phyloP scores from a whole-genome alignment of 2,329 filamentous ascomycete species.

The Diaporthe sp. region DNA sequence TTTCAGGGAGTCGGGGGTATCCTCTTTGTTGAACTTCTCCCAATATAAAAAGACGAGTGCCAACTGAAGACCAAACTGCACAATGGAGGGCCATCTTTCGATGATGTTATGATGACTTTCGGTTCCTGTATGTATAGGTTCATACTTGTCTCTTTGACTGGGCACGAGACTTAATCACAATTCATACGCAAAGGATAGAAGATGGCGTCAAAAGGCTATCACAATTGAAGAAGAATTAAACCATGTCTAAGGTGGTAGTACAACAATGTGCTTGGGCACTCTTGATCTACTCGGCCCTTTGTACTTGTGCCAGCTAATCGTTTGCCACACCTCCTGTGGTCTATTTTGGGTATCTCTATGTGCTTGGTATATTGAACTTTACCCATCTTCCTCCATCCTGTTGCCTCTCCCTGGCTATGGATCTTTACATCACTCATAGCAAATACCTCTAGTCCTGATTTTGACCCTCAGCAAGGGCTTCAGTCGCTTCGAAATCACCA shows the following conservation, averaged over 20 bases:
- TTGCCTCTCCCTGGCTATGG: too few relatives aligned
- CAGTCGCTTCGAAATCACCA: background rate
- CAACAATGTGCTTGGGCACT: background rate
- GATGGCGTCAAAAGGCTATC: background rate
- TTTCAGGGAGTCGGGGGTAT: conserved; percentile 34
- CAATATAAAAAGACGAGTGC: conserved; percentile 25
- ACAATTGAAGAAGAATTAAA: conserved; percentile 13
- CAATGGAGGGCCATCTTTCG: conserved; percentile 30
- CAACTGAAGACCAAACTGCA: conserved; percentile 23
- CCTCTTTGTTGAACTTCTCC: conserved; percentile 24
- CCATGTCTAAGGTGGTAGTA: background rate
- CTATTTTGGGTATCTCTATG: background rate
- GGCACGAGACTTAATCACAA: conserved; percentile 21
- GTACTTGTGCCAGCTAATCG: background rate
- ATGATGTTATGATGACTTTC: conserved; percentile 31
- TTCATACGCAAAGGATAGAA: conserved; percentile 28
- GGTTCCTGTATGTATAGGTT: conserved; percentile 36
- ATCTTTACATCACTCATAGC: background rate
- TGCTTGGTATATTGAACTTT: background rate
- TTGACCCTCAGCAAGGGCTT: background rate
- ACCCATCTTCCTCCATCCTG: background rate
- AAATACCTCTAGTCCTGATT: background rate
- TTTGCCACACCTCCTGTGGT: background rate
- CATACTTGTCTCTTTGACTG: conserved; percentile 28
- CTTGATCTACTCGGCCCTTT: background rate